Evolutionary conservation across 495 filamentous ascomycete genomes (phyloP).

Genomic region (Penicillium fimorum): DNA sequence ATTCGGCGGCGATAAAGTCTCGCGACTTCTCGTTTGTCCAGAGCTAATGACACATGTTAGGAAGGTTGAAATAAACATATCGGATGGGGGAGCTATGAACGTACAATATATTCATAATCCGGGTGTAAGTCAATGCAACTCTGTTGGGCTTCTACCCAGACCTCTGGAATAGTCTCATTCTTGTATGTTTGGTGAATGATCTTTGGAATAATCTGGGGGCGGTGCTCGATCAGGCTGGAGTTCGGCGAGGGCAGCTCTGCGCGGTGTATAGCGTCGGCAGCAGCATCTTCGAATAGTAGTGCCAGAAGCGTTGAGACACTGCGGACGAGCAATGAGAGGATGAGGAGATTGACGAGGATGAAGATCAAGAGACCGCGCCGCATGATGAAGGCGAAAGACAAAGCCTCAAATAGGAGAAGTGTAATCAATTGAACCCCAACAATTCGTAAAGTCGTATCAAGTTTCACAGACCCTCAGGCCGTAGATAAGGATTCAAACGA

Average conservation of each 20-base stretch:
- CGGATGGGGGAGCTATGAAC: constrained; percentile 12
- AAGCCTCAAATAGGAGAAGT: not conserved
- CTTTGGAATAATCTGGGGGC: constrained; percentile 74
- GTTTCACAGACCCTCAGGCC: constrained; percentile 5
- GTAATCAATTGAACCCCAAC: not conserved
- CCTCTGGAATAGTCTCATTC: constrained; percentile 70
- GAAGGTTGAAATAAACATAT: not conserved
- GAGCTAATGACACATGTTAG: constrained; percentile 52
- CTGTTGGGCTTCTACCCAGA: constrained; percentile 71
- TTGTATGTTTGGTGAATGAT: constrained; percentile 89
- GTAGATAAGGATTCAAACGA: not conserved
- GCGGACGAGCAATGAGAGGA: constrained; percentile 58
- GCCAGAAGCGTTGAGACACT: constrained; percentile 63
- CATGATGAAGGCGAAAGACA: constrained; percentile 45
- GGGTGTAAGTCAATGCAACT: constrained; percentile 73
- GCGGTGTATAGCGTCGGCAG: constrained; percentile 61
- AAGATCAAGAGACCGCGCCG: constrained; percentile 63
- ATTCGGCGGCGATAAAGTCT: constrained; percentile 73
- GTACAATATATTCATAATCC: constrained; percentile 80
- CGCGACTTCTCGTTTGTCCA: constrained; percentile 79
- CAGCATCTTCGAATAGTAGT: constrained; percentile 65
- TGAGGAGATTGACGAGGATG: constrained; percentile 57
- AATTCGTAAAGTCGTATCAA: constrained; percentile 3
- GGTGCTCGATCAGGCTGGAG: constrained; percentile 56
- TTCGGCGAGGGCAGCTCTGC: constrained; percentile 64